A percentile compares a stretch with the other conserved stretches of the same genome.
phyloP scores from a whole-genome alignment of 768 basidiomycete genomes.

The Calvatia gigantea region DNA sequence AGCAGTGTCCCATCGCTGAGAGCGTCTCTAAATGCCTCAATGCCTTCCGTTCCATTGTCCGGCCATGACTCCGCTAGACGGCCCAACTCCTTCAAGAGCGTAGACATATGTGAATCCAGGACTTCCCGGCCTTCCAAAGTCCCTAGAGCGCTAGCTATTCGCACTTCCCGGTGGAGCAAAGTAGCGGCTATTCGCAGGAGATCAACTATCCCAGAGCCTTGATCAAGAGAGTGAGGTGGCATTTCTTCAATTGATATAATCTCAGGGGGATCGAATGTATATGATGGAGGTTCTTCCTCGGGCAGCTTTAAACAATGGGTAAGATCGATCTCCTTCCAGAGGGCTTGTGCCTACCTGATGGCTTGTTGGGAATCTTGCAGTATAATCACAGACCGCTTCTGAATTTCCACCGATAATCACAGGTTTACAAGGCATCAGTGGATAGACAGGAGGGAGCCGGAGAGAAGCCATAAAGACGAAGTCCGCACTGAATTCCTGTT shows the following conservation, averaged over 20 bases:
- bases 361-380: too few relatives aligned
- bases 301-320: too few relatives aligned
- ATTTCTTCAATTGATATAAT: too few relatives aligned
- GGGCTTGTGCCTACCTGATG: too few relatives aligned
- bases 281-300: too few relatives aligned
- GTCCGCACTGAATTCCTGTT: background rate
- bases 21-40: background rate
- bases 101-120: background rate
- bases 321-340: too few relatives aligned
- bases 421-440: too few relatives aligned
- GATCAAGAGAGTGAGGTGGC: background rate
- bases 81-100: background rate
- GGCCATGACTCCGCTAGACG: background rate
- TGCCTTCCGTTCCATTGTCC: background rate
- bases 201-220: background rate
- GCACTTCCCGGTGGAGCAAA: background rate
- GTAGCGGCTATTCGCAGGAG: background rate
- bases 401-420: too few relatives aligned
- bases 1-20: slow-evolving; percentile 2
- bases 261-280: too few relatives aligned
- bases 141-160: background rate
- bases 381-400: too few relatives aligned
- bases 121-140: background rate
- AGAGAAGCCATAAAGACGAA: background rate
- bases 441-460: background rate